These are phyloP conservation scores for Phylloboletellus chloephorus DNA, from an alignment of 1,284 basidiomycete genomes.

Conservation along the genomic window DNA sequence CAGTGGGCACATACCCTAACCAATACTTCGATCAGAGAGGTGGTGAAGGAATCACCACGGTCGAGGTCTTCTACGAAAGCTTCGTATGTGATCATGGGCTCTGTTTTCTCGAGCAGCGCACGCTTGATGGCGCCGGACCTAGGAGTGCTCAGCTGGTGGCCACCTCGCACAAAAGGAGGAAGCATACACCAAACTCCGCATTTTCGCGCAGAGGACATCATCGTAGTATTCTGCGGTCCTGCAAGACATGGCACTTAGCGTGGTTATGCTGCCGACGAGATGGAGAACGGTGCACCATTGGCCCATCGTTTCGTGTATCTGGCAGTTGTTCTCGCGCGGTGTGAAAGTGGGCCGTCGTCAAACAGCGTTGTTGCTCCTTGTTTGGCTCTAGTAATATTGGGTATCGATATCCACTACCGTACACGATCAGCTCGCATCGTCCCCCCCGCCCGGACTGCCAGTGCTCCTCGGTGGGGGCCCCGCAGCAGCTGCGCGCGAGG, in stretches of 20 bases:
- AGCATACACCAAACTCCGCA: constrained; percentile 66
- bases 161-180: constrained; percentile 6
- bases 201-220: constrained; percentile 61
- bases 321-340: constrained; percentile 10
- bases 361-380: constrained; percentile 18
- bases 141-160: constrained; percentile 6
- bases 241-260: constrained; percentile 3
- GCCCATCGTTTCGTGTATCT: constrained; percentile 29
- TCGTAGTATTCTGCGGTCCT: constrained; percentile 67
- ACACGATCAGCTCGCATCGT: constrained; percentile 33
- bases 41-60: constrained; percentile 68
- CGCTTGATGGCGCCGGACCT: constrained; percentile 65
- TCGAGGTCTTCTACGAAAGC: constrained; percentile 66
- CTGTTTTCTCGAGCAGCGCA: constrained; percentile 51
- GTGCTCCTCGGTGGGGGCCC: constrained; percentile 17
- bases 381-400: constrained; percentile 9
- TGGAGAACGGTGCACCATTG: constrained; percentile 31
- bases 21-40: constrained; percentile 61
- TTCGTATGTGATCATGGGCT: constrained; percentile 60
- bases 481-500: constrained; percentile 21
- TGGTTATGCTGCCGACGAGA: not conserved
- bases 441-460: constrained; percentile 32
- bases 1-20: constrained; percentile 53
- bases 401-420: constrained; percentile 9
- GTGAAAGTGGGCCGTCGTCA: constrained; percentile 17